Evolutionary conservation across 192 early-diverging fungal genomes (phyloP).

Genomic region (Linnemannia hyalina): DNA sequence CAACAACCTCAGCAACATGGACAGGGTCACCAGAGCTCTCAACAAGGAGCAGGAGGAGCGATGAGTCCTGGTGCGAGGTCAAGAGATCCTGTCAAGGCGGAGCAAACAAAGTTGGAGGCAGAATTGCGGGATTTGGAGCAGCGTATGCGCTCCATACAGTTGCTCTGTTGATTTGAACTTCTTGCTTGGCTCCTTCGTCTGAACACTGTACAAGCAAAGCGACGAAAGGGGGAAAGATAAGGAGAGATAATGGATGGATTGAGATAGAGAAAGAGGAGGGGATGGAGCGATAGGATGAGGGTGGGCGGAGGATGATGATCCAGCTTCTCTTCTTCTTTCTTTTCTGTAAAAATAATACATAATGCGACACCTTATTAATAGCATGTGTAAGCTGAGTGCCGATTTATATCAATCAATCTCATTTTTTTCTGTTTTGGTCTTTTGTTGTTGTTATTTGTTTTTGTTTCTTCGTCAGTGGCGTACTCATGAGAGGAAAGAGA

Average conservation of each 20-base stretch:
- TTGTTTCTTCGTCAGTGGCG: neutral
- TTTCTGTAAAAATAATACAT: no score
- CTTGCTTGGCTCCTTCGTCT: neutral
- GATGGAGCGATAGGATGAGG: neutral
- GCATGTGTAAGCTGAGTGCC: neutral
- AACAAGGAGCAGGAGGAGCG: neutral
- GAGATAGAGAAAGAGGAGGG: neutral
- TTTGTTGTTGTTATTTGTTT: neutral
- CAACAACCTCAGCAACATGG: neutral
- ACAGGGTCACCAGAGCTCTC: neutral
- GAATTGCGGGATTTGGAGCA: slow-evolving; percentile 39
- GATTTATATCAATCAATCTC: neutral
- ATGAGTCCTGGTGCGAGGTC: neutral
- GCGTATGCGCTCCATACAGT: slow-evolving; percentile 45
- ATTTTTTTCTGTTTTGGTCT: neutral
- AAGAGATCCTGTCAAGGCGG: slow-evolving; percentile 37
- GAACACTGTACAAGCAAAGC: no score
- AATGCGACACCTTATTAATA: no score
- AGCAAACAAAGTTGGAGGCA: slow-evolving; percentile 32
- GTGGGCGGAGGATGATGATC: neutral
- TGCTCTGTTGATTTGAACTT: slow-evolving; percentile 10
- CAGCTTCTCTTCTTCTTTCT: slow-evolving; percentile 4
- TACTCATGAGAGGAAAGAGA: neutral
- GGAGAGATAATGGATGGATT: neutral
- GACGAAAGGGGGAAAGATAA: no score